These are phyloP conservation scores for Candolleomyces efflorescens DNA, from an alignment of 768 basidiomycete genomes.

Conservation along the genomic window DNA sequence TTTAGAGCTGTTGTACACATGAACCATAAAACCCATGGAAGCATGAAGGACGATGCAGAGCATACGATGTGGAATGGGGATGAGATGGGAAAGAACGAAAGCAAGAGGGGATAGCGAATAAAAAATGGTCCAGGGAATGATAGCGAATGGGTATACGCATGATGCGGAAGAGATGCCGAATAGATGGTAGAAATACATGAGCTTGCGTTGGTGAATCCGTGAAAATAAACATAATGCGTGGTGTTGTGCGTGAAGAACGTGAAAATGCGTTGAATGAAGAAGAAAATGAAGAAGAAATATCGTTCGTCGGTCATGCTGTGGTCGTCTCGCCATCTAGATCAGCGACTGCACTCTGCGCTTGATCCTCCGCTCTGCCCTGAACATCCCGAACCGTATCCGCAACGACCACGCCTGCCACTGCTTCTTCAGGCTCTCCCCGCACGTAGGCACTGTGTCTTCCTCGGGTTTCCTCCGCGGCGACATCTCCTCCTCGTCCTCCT, in stretches of 20 bases:
- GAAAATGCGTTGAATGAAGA: background rate
- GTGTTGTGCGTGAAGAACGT: background rate
- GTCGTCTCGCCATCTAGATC: slow-evolving; percentile 4
- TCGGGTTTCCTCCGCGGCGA: background rate
- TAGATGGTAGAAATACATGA: slow-evolving; percentile 10
- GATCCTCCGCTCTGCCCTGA: slow-evolving; percentile 39
- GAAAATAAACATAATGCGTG: background rate
- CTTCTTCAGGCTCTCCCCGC: slow-evolving; percentile 45
- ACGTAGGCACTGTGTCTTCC: slow-evolving; percentile 47
- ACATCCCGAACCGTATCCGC: slow-evolving; percentile 53
- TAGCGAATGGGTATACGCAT: background rate
- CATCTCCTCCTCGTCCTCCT: slow-evolving; percentile 8
- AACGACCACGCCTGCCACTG: slow-evolving; percentile 62
- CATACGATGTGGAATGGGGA: background rate
- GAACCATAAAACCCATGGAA: background rate
- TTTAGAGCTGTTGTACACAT: background rate
- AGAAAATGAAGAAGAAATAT: background rate
- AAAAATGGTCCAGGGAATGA: background rate
- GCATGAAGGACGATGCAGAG: background rate
- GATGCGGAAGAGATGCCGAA: background rate
- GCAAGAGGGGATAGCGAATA: background rate
- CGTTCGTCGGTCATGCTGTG: slow-evolving; percentile 4
- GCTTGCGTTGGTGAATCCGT: background rate
- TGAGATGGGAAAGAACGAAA: background rate
- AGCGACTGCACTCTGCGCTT: slow-evolving; percentile 26